Evolutionary conservation across 495 filamentous ascomycete species (phyloP).

Genomic region (Hypoxylon crocopeplum): DNA sequence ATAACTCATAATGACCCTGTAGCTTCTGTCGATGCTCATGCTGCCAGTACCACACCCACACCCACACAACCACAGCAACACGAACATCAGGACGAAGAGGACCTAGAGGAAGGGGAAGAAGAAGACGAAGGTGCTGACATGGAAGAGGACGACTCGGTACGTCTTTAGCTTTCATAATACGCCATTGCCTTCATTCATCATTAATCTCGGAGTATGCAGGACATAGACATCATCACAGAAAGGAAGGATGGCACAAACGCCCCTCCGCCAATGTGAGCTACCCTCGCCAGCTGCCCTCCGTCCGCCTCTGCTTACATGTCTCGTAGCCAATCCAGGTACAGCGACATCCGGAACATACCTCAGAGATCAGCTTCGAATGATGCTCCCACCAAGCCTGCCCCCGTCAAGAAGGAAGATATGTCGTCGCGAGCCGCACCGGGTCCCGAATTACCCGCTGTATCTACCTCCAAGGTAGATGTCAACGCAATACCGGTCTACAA

Average conservation of each 20-base stretch:
- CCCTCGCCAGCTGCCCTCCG: neutral
- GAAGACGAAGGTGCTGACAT: constrained; percentile 77
- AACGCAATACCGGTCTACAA: constrained; percentile 82
- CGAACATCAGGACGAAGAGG: constrained; percentile 43
- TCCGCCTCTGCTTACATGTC: constrained; percentile 21
- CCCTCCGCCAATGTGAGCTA: constrained; percentile 69
- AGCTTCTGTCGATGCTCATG: neutral
- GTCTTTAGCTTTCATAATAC: constrained; percentile 3
- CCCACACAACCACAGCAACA: constrained; percentile 21
- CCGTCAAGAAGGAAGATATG: constrained; percentile 54
- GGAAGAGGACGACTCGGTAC: constrained; percentile 68
- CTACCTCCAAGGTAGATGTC: constrained; percentile 82
- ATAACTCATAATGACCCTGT: constrained; percentile 37
- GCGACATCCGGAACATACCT: constrained; percentile 71
- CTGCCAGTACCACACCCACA: constrained; percentile 12
- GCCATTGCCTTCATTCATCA: constrained; percentile 6
- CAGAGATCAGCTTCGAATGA: constrained; percentile 66
- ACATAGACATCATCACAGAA: constrained; percentile 95
- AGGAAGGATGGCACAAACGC: constrained; percentile 77
- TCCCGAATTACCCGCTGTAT: constrained; percentile 59
- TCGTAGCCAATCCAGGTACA: constrained; percentile 59
- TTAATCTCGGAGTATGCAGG: constrained; percentile 57
- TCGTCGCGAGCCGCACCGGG: constrained; percentile 31
- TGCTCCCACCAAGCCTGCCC: constrained; percentile 44
- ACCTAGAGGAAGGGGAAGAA: constrained; percentile 65